Base-by-base conservation (phyloP, 805 yeast species). In the Schizosaccharomyces octosporus region DNA sequence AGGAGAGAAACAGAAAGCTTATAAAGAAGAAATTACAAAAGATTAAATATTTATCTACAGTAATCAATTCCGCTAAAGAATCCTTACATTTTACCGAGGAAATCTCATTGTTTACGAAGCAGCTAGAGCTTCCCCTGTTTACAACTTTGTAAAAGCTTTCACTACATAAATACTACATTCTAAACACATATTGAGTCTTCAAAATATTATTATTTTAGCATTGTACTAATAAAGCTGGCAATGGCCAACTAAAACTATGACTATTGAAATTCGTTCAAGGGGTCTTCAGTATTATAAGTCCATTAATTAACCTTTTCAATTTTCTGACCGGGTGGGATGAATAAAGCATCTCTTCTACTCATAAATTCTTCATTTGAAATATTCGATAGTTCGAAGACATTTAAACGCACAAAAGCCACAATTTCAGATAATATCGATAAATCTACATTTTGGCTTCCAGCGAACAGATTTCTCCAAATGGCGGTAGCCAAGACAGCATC, bases 391-490 rank as follows among this genome's bases (percentile, higher is more conserved):
- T 90, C 21, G 5, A 15, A 21, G 15, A 57, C 43, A 21, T 57
- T 57, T 13, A 36, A 21, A 21, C 60, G 43, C 11, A 57, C 36
- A 57, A 29, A 57, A n/a, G 21, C 27, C 9, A 57, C 60, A 19
- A 57, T 36, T 4, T 17, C 24, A 9, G 21, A 36, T n/a, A 59
- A 55, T 3, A 43, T 27, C 5, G 19, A 13, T 19, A 59, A 39
- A 41, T 90, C 95, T 21, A 84, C 81, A 65, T 86, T 81, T 55
- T 81, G 80, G 71, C 85, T 83, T 6, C 62, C 66, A 62, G 93
- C 95, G 73, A 89, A 93, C 64, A 93, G 73, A 70, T 93, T 93
- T 77, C 98, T 82, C 78, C 78, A 74, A 36, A 74, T 63, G 2
- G 78, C 77, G 21, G 73, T 69, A 4, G 75, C 75, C 59, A 74